A percentile compares a stretch with the other conserved stretches of the same genome.
phyloP scores from a whole-genome alignment of 2,329 filamentous ascomycete genomes.

The Atkinsonella hypoxylon region DNA sequence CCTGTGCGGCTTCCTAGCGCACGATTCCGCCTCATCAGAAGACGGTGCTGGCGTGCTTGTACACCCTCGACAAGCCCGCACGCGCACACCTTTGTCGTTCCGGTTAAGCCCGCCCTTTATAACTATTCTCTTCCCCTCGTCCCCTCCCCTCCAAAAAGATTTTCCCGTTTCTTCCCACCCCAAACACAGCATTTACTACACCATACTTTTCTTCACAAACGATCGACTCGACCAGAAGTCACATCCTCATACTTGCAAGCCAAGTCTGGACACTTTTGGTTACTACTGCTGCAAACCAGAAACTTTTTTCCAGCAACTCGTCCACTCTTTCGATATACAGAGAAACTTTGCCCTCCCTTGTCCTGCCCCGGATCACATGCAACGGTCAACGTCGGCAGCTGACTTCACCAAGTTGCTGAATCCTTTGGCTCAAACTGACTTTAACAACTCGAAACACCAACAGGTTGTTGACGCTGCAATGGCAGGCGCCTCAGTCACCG shows the following conservation, averaged over 20 bases:
- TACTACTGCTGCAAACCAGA: background rate
- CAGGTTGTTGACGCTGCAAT: slow-evolving; percentile 30
- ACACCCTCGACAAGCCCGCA: slow-evolving; percentile 6
- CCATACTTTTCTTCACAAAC: background rate
- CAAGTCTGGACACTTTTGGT: background rate
- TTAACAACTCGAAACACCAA: slow-evolving; percentile 16
- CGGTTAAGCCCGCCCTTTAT: slow-evolving; percentile 23
- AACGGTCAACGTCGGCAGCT: slow-evolving; percentile 60
- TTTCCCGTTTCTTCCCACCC: slow-evolving; percentile 10
- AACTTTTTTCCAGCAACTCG: background rate
- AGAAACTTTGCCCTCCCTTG: background rate
- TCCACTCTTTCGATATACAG: background rate
- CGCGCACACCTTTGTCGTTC: slow-evolving; percentile 13
- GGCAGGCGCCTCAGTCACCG: slow-evolving; percentile 36
- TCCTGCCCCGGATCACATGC: slow-evolving; percentile 48
- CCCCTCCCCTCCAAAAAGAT: slow-evolving; percentile 12
- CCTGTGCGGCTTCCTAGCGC: slow-evolving; percentile 5
- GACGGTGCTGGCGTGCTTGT: slow-evolving; percentile 10
- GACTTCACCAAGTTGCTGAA: slow-evolving; percentile 69
- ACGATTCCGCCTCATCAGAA: background rate
- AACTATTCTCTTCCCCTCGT: slow-evolving; percentile 14
- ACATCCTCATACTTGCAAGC: background rate
- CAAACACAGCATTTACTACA: slow-evolving; percentile 4
- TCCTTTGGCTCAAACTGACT: slow-evolving; percentile 26
- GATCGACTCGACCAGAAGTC: background rate